A percentile compares a stretch with the other conserved stretches of the same genome.
phyloP scores from a whole-genome alignment of 352 stramenopile species.

The Globisporangium orthogonon region DNA sequence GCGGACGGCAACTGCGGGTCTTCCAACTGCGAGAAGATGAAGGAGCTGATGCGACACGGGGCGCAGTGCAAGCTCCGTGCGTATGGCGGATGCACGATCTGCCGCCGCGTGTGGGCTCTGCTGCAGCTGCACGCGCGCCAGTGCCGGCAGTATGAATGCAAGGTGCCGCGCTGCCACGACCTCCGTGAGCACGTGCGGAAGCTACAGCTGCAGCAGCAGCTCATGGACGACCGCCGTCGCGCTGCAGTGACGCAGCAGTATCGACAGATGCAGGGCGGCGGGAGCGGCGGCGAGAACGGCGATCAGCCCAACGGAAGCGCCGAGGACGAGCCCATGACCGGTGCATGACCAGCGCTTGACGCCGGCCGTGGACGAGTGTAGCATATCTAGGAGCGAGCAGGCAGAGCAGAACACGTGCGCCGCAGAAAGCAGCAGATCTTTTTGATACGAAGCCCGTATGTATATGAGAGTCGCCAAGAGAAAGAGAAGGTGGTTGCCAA shows the following conservation, averaged over 20 bases:
- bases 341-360: constrained; percentile 7
- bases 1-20: constrained; percentile 89
- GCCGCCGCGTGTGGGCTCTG: constrained; percentile 95
- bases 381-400: constrained; percentile 5
- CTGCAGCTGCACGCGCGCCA: constrained; percentile 96
- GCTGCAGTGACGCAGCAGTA: constrained; percentile 86
- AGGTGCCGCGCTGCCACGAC: constrained; percentile 95
- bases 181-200: constrained; percentile 94
- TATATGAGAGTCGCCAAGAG: too few relatives aligned
- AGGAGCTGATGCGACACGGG: constrained; percentile 95
- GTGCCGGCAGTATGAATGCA: constrained; percentile 92
- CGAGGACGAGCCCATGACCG: constrained; percentile 25
- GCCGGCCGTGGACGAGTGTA: constrained; percentile 5
- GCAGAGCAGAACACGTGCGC: too few relatives aligned
- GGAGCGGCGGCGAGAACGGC: not conserved
- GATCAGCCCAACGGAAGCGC: constrained; percentile 10
- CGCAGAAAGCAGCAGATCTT: too few relatives aligned
- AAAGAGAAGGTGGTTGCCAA: too few relatives aligned
- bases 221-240: constrained; percentile 96
- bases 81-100: constrained; percentile 94
- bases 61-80: constrained; percentile 90
- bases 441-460: too few relatives aligned
- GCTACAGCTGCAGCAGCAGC: constrained; percentile 95
- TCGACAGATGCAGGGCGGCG: constrained; percentile 59
- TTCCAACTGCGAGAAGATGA: constrained; percentile 99